Percentiles rank a stretch among this genome's conserved stretches.
Evolutionary conservation across 768 basidiomycete genomes (phyloP).

Genomic region (Auricularia heimuer): DNA sequence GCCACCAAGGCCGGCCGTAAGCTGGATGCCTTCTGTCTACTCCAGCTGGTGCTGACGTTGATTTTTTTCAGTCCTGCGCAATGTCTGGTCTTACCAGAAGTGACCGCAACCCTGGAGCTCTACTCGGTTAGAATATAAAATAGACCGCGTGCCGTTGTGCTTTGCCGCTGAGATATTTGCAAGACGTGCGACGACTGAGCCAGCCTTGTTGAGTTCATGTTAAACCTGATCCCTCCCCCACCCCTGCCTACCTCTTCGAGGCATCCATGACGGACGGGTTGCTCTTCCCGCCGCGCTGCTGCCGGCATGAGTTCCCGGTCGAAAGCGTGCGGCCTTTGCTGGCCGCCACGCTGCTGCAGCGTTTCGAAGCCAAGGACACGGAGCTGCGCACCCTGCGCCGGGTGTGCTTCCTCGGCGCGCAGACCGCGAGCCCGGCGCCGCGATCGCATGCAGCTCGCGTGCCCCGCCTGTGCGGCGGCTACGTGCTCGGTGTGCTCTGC

Average conservation of each 20-base stretch:
- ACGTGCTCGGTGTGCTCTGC: conserved; percentile 5
- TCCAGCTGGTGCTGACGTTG: not conserved
- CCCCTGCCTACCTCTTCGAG: conserved; percentile 25
- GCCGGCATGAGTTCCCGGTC: conserved; percentile 27
- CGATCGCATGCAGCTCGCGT: not conserved
- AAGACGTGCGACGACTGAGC: too few relatives aligned
- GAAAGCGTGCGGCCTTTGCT: too few relatives aligned
- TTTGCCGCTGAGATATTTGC: too few relatives aligned
- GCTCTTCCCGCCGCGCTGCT: conserved; percentile 44
- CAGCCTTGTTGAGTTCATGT: too few relatives aligned
- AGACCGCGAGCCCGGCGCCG: conserved; percentile 16
- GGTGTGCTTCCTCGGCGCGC: conserved; percentile 33
- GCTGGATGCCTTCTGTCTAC: conserved; percentile 19
- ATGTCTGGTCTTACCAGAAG: conserved; percentile 95
- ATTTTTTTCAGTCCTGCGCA: conserved; percentile 67
- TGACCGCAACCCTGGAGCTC: conserved; percentile 28
- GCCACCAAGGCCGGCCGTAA: conserved; percentile 91
- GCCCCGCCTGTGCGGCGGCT: not conserved
- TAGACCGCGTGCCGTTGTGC: too few relatives aligned
- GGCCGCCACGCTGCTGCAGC: conserved; percentile 9
- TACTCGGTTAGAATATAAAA: too few relatives aligned
- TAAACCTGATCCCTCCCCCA: too few relatives aligned
- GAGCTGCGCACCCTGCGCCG: conserved; percentile 40
- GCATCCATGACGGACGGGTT: conserved; percentile 39
- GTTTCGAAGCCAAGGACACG: conserved; percentile 28